Evolutionary conservation across 345 rosid species (phyloP), one percentile per base, ranked within the genome.

Genomic region (Pistacia atlantica): DNA sequence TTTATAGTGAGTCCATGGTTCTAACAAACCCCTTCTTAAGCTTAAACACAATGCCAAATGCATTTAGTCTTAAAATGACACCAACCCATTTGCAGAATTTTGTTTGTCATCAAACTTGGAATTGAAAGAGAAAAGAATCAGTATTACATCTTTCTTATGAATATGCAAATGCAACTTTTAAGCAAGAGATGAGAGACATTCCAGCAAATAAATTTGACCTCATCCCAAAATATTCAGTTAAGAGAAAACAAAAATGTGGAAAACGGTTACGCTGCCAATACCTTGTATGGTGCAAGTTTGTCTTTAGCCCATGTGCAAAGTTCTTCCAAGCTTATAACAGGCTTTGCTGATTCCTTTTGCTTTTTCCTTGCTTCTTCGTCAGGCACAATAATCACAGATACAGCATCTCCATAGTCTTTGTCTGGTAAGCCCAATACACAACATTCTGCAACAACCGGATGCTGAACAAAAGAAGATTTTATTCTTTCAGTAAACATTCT

Each of bases 231-330:
- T 33, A 49, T 52, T 7, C 66, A 33, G 31, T 56, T 35, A 22
- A 17, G 4, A 11, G 2, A 28, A 16, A 70, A 25, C n/a, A 20
- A 46, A 48, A 2, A 62, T 51, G 42, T 16, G 25, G 60, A 17
- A 73, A 35, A 54, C 20, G 76, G 75, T 2, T 25, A 63, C 28
- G 57, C 54, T 67, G 63, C 51, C 8, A 66, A 66, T 85, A 93
- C 99, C 98, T 96, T 96, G 90, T 93, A 93, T n/a, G 99, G 97
- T 33, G 99, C 97, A 71, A 96, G 97, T 83, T 88, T 96, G 72
- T 91, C 97, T 86, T 93, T 92, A 31, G 99, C 98, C 97, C 93
- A 92, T 67, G 83, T 66, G 63, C 89, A 60, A 8, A 93, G 95
- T 85, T 92, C 94, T 79, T 89, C 90, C 89, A 93, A 85, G 80